Evolutionary conservation across 2,329 filamentous ascomycete genomes (phyloP).

Genomic region (Aspergillus piperis): DNA sequence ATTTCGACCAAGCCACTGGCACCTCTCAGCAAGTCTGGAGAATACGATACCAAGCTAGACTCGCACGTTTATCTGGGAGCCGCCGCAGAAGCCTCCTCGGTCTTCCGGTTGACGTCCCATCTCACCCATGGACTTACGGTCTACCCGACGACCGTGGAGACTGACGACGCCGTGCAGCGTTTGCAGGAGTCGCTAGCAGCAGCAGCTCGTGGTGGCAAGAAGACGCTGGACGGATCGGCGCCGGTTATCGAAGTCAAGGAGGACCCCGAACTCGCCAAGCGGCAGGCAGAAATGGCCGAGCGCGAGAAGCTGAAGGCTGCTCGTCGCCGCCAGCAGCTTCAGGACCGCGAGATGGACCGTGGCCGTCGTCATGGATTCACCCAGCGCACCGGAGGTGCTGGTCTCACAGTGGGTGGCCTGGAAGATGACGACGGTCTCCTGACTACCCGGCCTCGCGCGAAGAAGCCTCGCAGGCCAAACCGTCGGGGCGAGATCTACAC

Average conservation of each 20-base stretch:
- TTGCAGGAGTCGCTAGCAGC: conserved; percentile 62
- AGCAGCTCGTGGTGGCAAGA: conserved; percentile 55
- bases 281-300: conserved; percentile 61
- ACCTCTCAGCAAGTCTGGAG: conserved; percentile 54
- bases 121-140: conserved; percentile 62
- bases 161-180: conserved; percentile 62
- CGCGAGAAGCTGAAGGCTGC: conserved; percentile 58
- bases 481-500: conserved; percentile 52
- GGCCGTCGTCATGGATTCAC: conserved; percentile 52
- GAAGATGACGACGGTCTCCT: conserved; percentile 59
- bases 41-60: conserved; percentile 59
- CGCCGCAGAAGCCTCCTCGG: conserved; percentile 57
- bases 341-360: conserved; percentile 57
- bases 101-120: conserved; percentile 64
- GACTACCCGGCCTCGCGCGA: conserved; percentile 43
- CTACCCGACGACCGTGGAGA: conserved; percentile 56
- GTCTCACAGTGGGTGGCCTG: conserved; percentile 58
- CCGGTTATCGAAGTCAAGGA: conserved; percentile 60
- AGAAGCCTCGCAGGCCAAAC: conserved; percentile 43
- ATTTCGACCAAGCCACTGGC: conserved; percentile 60
- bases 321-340: conserved; percentile 58
- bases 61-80: conserved; percentile 66
- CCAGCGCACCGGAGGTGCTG: conserved; percentile 48
- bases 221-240: conserved; percentile 54
- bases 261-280: conserved; percentile 63